phyloP scores from a whole-genome alignment of 345 rosid species.

The Lepidium sativum region DNA sequence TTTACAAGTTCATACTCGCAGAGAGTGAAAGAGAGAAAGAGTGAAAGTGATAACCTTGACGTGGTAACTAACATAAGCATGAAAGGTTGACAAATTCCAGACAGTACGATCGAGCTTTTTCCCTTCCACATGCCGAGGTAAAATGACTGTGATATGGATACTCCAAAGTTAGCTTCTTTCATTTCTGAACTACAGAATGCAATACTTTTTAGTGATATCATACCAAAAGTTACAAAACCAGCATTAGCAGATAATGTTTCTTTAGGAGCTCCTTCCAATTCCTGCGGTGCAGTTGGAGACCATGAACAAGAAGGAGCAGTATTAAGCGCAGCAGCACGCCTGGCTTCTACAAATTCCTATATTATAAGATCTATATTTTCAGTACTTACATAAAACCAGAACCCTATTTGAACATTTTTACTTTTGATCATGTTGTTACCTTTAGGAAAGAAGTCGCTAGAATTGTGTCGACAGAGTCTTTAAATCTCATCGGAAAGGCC shows the following conservation, averaged over 20 bases:
- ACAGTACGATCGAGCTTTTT: conserved; percentile 80
- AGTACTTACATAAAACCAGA: background rate
- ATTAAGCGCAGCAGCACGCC: conserved; percentile 70
- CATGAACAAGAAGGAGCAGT: conserved; percentile 82
- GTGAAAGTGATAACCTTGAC: too few species aligned
- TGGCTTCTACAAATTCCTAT: conserved; percentile 92
- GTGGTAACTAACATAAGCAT: conserved; percentile 94
- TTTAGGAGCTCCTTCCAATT: conserved; percentile 59
- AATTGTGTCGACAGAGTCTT: conserved; percentile 65
- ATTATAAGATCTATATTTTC: background rate
- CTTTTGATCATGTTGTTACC: conserved; percentile 34
- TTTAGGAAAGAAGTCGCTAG: conserved; percentile 88
- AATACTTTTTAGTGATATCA: conserved; percentile 5
- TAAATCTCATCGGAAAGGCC: conserved; percentile 92
- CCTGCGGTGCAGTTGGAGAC: conserved; percentile 70
- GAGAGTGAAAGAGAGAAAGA: too few species aligned
- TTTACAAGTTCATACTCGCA: background rate
- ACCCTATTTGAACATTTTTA: background rate
- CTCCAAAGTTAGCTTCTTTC: conserved; percentile 5
- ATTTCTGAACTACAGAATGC: background rate
- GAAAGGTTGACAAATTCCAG: conserved; percentile 84
- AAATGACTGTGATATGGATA: conserved; percentile 48
- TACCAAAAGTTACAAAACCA: conserved; percentile 96
- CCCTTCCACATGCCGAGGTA: conserved; percentile 87
- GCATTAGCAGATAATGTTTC: conserved; percentile 83